These are phyloP conservation scores for Fomitopsis schrenkii DNA, from an alignment of 1,284 basidiomycete species.

Conservation along the genomic window DNA sequence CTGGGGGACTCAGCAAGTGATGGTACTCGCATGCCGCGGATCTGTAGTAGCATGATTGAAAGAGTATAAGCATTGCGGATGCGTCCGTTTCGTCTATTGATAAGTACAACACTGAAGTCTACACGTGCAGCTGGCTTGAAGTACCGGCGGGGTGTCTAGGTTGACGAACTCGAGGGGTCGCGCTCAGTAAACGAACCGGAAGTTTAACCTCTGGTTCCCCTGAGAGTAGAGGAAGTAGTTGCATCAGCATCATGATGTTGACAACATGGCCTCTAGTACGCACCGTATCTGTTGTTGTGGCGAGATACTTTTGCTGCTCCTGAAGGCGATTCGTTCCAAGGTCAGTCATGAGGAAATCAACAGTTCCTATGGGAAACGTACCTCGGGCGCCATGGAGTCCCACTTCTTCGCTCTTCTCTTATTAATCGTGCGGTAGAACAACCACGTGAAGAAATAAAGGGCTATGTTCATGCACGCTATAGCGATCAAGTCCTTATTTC, in stretches of 20 bases:
- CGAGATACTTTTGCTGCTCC: slow-evolving; percentile 52
- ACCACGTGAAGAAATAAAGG: slow-evolving; percentile 46
- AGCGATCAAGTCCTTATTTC: slow-evolving; percentile 33
- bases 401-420: slow-evolving; percentile 47
- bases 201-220: slow-evolving; percentile 55
- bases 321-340: slow-evolving; percentile 16
- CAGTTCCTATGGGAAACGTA: slow-evolving; percentile 19
- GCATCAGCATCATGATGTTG: not conserved
- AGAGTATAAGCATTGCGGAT: not conserved
- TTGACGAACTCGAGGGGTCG: too few relatives aligned
- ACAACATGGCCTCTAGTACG: not conserved
- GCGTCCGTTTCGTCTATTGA: not conserved
- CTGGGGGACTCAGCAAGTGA: not conserved
- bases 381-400: slow-evolving; percentile 48
- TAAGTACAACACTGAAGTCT: not conserved
- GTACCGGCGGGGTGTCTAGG: not conserved
- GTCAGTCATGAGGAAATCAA: not conserved
- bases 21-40: not conserved
- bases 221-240: not conserved
- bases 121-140: not conserved
- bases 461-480: slow-evolving; percentile 36
- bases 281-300: slow-evolving; percentile 48
- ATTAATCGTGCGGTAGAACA: slow-evolving; percentile 56
- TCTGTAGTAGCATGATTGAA: not conserved
- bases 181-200: slow-evolving; percentile 53